Evolutionary conservation across 2,329 filamentous ascomycete genomes (phyloP).

Genomic region (Simplicillium sp.): DNA sequence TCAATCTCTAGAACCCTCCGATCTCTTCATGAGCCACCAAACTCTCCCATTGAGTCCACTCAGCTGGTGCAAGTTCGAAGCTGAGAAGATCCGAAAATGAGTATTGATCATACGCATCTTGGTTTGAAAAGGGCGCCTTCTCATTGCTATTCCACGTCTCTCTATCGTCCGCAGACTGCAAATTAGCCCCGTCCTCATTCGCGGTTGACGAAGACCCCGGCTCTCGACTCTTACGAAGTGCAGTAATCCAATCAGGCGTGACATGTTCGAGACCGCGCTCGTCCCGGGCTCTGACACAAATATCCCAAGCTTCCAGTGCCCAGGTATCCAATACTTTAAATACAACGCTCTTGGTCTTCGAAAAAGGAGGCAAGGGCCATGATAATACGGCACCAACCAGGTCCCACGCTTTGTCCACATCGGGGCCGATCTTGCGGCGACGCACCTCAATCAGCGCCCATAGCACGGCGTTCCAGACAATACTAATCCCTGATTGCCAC

Average conservation of each 20-base stretch:
- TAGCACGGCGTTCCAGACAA: conserved; percentile 19
- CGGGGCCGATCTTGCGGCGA: conserved; percentile 14
- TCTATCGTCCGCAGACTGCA: not conserved
- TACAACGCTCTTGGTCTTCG: conserved; percentile 12
- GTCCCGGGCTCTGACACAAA: not conserved
- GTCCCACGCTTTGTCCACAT: conserved; percentile 17
- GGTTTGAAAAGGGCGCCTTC: too few species aligned
- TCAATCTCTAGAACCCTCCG: too few species aligned
- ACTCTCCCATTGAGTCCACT: conserved; percentile 9
- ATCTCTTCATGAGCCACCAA: not conserved
- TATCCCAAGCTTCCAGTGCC: conserved; percentile 8
- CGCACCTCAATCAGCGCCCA: conserved; percentile 19
- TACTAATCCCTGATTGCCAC: conserved; percentile 16
- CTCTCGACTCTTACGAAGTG: not conserved
- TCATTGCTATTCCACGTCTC: not conserved
- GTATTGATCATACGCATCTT: not conserved
- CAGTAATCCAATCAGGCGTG: conserved; percentile 5
- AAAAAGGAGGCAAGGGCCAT: conserved; percentile 12
- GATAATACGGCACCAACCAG: conserved; percentile 14
- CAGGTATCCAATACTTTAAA: conserved; percentile 9
- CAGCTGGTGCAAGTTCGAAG: conserved; percentile 6
- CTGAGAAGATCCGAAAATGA: conserved; percentile 3
- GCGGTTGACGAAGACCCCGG: not conserved
- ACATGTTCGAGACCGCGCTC: conserved; percentile 1
- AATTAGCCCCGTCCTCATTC: not conserved